phyloP scores from a whole-genome alignment of 2,329 filamentous ascomycete species.

The Cephalotrichum gorgonifer region DNA sequence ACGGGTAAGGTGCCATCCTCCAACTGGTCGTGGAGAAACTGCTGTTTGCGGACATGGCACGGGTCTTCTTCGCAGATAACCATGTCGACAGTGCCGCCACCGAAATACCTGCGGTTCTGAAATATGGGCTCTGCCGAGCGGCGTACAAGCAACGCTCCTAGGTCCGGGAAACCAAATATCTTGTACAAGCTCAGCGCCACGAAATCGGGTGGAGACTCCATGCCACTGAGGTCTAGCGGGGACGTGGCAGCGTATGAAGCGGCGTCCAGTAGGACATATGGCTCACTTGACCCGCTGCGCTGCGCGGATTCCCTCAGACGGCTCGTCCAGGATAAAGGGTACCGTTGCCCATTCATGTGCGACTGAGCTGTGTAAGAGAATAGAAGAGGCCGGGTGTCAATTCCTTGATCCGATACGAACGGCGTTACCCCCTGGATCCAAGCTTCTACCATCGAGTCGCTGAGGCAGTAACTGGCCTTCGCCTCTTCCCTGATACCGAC shows the following conservation, averaged over 20 bases:
- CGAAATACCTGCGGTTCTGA: slow-evolving; percentile 50
- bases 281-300: slow-evolving; percentile 15
- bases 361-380: slow-evolving; percentile 62
- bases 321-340: slow-evolving; percentile 47
- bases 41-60: slow-evolving; percentile 21
- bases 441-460: slow-evolving; percentile 39
- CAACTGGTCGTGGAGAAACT: slow-evolving; percentile 42
- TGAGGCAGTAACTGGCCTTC: slow-evolving; percentile 48
- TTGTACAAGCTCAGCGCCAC: slow-evolving; percentile 54
- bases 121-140: slow-evolving; percentile 44
- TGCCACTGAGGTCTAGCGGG: slow-evolving; percentile 42
- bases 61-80: slow-evolving; percentile 23
- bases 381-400: slow-evolving; percentile 16
- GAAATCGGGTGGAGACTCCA: slow-evolving; percentile 46
- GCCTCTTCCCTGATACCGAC: slow-evolving; percentile 57
- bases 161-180: slow-evolving; percentile 57
- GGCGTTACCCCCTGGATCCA: slow-evolving; percentile 21
- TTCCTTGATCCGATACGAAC: slow-evolving; percentile 7
- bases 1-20: slow-evolving; percentile 60
- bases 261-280: slow-evolving; percentile 49
- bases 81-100: slow-evolving; percentile 56
- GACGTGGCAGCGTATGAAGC: slow-evolving; percentile 55
- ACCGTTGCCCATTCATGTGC: slow-evolving; percentile 56
- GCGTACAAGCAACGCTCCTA: slow-evolving; percentile 49
- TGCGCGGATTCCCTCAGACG: slow-evolving; percentile 21